Evolutionary conservation across 768 basidiomycete species (phyloP), one percentile per base, ranked within the genome.

Genomic region (Suillus paluster): DNA sequence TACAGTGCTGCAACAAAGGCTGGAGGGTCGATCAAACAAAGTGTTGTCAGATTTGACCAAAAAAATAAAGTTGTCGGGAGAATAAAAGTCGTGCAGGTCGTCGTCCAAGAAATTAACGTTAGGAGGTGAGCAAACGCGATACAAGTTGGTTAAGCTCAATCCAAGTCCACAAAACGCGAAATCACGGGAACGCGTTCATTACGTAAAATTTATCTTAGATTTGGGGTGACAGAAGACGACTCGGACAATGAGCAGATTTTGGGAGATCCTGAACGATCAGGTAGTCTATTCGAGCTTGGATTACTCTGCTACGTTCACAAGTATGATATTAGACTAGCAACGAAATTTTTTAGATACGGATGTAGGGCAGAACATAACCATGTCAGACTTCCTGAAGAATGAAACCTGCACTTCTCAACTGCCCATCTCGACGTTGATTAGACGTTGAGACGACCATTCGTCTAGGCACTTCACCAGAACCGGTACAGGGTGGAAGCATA

Each of bases 391-490:
- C 65, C 63, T 58, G 6, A 30, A 55, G 6, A 11, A 60, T 63
- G 70, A 73, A 73, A 74, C 65, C 72, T 57, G 72, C 79, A 81
- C 69, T 75, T 80, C 71, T 81, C 73, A 71, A 71, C 74, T 73
- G 79, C 79, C 84, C 85, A 78, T 81, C 81, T 75, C 72, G 68
- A 75, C 77, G 83, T 75, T 84, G 81, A 85, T 86, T 82, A 79
- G 81, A 75, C 84, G 77, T 75, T 66, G 68, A 75, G 75, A 65
- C 77, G 71, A 81, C 52, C 79, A 56, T 87, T 63, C 57, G 59
- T 90, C 62, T 90, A 74, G 88, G 88, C 89, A 42, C 79, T 81
- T 87, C 86, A 89, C 86, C 88, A 90, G 89, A 90, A 90, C 88
- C 88, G 87, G 84, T 75, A 75, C 86, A 89, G 86, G 78, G 84